Evolutionary conservation across 495 filamentous ascomycete species (phyloP).

Genomic region (Aspergillus sclerotioniger): DNA sequence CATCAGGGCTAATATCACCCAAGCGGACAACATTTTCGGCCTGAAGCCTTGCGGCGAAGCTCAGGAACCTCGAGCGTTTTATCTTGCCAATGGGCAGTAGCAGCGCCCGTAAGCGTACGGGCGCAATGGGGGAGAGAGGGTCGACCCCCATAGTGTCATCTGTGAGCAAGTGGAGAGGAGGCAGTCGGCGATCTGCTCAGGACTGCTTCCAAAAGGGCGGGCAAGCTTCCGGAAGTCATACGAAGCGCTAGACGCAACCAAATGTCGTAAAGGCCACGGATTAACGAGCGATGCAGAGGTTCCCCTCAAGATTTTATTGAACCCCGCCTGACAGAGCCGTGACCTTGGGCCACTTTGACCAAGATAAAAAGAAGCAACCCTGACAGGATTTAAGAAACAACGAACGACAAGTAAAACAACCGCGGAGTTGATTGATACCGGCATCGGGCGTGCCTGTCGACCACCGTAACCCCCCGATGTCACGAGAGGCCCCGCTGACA

Average conservation of each 20-base stretch:
- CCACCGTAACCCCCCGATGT: neutral
- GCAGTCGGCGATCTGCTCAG: slow-evolving; percentile 32
- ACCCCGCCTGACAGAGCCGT: neutral
- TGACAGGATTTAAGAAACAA: neutral
- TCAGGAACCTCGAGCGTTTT: slow-evolving; percentile 72
- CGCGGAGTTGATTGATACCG: slow-evolving; percentile 2
- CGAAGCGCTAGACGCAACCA: slow-evolving; percentile 11
- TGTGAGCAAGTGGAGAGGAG: slow-evolving; percentile 27
- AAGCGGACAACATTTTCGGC: slow-evolving; percentile 81
- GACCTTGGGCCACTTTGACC: neutral
- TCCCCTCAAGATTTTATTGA: neutral
- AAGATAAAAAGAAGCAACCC: neutral
- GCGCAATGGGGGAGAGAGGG: slow-evolving; percentile 80
- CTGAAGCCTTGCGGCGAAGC: slow-evolving; percentile 75
- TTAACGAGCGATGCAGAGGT: neutral
- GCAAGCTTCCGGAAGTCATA: slow-evolving; percentile 26
- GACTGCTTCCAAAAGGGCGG: slow-evolving; percentile 35
- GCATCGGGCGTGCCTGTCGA: neutral
- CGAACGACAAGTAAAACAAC: neutral
- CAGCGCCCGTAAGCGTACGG: slow-evolving; percentile 80
- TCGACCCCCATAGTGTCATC: slow-evolving; percentile 76
- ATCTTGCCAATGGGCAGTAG: slow-evolving; percentile 84
- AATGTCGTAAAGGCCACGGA: neutral
- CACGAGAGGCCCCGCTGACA: slow-evolving; percentile 4
- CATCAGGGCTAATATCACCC: slow-evolving; percentile 87